Percentiles rank a stretch among this genome's conserved stretches.
These are phyloP conservation scores for Fusarium lateritium DNA, from an alignment of 2,329 filamentous ascomycete genomes.

Conservation along the genomic window DNA sequence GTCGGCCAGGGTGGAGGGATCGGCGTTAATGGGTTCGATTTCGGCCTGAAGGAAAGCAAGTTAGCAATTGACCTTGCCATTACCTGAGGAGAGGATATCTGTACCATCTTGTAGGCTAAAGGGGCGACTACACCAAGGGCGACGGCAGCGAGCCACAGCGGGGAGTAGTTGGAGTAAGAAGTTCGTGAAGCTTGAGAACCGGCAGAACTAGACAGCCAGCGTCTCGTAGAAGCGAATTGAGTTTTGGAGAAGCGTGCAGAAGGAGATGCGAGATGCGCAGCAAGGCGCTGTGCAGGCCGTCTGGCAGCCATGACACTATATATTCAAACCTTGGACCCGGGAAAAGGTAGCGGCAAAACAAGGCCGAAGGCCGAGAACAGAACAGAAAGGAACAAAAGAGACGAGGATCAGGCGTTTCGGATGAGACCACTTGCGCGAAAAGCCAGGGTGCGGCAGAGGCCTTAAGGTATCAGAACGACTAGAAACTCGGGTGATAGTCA, in stretches of 20 bases:
- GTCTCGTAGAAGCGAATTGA: slow-evolving; percentile 49
- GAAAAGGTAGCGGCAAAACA: slow-evolving; percentile 14
- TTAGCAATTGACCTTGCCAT: slow-evolving; percentile 33
- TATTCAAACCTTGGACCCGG: slow-evolving; percentile 34
- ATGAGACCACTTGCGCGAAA: slow-evolving; percentile 46
- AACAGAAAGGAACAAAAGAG: slow-evolving; percentile 27
- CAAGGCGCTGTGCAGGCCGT: slow-evolving; percentile 51
- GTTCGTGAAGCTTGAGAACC: slow-evolving; percentile 38
- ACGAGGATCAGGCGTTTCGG: slow-evolving; percentile 44
- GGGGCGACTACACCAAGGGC: slow-evolving; percentile 67
- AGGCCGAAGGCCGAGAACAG: slow-evolving; percentile 24
- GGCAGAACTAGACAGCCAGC: slow-evolving; percentile 48
- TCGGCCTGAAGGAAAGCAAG: slow-evolving; percentile 54
- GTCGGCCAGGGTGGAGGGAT: slow-evolving; percentile 83
- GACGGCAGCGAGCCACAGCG: slow-evolving; percentile 55
- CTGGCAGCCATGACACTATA: slow-evolving; percentile 53
- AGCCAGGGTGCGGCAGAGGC: slow-evolving; percentile 26
- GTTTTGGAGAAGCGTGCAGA: slow-evolving; percentile 39
- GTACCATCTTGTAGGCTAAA: slow-evolving; percentile 73
- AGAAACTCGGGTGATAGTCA: slow-evolving; percentile 46
- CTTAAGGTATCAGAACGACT: slow-evolving; percentile 44
- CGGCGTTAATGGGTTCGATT: slow-evolving; percentile 64
- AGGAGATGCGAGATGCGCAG: slow-evolving; percentile 49
- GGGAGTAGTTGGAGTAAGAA: slow-evolving; percentile 35
- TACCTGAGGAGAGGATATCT: slow-evolving; percentile 20